Percentiles rank a stretch among this genome's conserved stretches.
Evolutionary conservation across 257 asterid genomes (phyloP).

Genomic region (Jaltomata sinuosa): DNA sequence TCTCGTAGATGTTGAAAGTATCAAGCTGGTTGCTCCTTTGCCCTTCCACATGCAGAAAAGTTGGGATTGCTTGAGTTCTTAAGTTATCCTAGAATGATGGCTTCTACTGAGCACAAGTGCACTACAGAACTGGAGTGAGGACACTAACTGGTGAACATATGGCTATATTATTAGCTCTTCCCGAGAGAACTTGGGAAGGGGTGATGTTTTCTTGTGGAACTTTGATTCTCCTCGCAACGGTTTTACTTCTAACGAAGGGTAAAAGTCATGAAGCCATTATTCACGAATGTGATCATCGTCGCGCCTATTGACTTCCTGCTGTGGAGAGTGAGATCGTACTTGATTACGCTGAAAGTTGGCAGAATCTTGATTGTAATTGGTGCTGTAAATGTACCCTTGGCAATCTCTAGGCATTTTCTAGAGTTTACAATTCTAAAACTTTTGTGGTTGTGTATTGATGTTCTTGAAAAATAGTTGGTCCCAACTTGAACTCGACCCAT

Average conservation of each 20-base stretch:
- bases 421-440: not conserved
- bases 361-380: not conserved
- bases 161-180: not conserved
- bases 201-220: not conserved
- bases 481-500: not conserved
- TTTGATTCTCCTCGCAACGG: not conserved
- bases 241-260: not conserved
- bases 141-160: not conserved
- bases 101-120: not conserved
- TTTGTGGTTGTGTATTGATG: not conserved
- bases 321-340: not conserved
- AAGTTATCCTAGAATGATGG: not conserved
- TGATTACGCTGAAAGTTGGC: not conserved
- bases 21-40: conserved; percentile 52
- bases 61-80: conserved; percentile 47
- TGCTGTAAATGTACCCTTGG: not conserved
- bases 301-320: not conserved
- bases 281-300: not conserved
- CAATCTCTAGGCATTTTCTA: not conserved
- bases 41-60: conserved; percentile 83
- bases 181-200: not conserved
- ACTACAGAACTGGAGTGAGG: not conserved
- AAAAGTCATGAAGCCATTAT: not conserved
- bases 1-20: conserved; percentile 18
- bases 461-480: too few relatives aligned